phyloP scores from a whole-genome alignment of 208 protist species.

The Leishmania turanica region DNA sequence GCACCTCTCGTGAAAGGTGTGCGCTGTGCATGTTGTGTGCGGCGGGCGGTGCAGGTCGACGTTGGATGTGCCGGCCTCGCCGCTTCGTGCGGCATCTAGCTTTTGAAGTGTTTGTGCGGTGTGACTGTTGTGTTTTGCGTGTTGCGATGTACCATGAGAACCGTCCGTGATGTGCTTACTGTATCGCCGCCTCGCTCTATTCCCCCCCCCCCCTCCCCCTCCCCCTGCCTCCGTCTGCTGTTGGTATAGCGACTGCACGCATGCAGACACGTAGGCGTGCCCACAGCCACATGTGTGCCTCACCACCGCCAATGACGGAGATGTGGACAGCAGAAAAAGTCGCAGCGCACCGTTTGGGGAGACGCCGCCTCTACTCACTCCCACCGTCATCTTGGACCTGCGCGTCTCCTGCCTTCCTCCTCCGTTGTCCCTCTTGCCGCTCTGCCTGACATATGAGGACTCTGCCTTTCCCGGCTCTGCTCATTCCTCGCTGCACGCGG shows the following conservation, averaged over 20 bases:
- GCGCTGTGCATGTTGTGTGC: background rate
- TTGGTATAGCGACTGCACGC: background rate
- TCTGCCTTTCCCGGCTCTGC: background rate
- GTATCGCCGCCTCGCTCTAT: background rate
- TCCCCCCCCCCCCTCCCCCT: no score
- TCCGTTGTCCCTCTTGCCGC: no score
- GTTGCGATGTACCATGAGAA: background rate
- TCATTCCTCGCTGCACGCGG: background rate
- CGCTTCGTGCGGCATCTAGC: background rate
- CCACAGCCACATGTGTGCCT: background rate
- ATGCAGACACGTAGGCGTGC: background rate
- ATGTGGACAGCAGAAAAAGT: background rate
- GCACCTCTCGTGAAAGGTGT: no score
- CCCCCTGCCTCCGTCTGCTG: background rate
- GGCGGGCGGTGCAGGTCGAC: background rate
- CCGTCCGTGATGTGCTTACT: background rate
- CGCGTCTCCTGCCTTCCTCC: constrained; percentile 8
- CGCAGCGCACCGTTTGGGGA: background rate
- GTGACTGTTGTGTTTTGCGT: background rate
- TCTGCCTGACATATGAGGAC: background rate
- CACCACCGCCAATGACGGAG: background rate
- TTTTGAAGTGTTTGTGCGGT: no score
- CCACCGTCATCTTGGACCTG: background rate
- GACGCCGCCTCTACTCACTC: background rate
- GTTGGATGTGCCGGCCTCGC: background rate